Evolutionary conservation across 768 basidiomycete genomes (phyloP), one percentile per base, ranked within the genome.

Genomic region (Cystofilobasidium macerans): DNA sequence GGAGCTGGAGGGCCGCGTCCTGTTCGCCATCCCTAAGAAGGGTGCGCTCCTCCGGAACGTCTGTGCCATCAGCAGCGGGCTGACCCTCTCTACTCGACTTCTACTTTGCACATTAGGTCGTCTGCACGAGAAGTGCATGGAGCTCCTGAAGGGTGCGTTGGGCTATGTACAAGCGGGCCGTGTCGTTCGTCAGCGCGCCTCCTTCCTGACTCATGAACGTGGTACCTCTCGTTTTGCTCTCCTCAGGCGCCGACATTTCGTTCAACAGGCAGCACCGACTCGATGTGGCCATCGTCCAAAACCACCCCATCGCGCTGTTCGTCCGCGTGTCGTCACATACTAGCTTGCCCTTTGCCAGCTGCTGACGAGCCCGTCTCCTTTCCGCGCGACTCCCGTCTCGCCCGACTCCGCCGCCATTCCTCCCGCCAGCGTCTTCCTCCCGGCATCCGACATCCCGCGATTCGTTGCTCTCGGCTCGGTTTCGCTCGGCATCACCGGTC

Each of bases 11-110:
- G 91, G 89, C 56, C 84, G 92, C 48, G 74, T 94, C 68, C 80
- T 99, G 43, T 94, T 99, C 71, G 94, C 93, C 12, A 89, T 99
- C 71, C 94, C 94, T 1, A 98, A 98, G 81, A 99, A 98, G 83
- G 94, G 94, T 86, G 66, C 61, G 69, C 28, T n/a, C 57, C 42
- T 43, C 48, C 32, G 30, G 20, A 2, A 26, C 5, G 33, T 43
- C 11, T 28, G 48, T 22, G 22, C 36, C n/a, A 8, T n/a, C n/a
- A n/a, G n/a, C n/a, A n/a, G n/a, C n/a, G n/a, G 9, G 32, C 45
- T 53, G 38, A 61, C 30, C 57, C 43, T 16, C 20, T n/a, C 28
- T 14, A 14, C 54, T 18, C 28, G 12, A 8, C 30, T 26, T 26
- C 42, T n/a, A 22, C 6, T 22, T 1, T 42, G 9, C 36, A 14